A percentile compares a stretch with the other conserved stretches of the same genome.
These are phyloP conservation scores for Apiotrichum sp. DNA, from an alignment of 1,284 basidiomycete genomes.

Conservation along the genomic window DNA sequence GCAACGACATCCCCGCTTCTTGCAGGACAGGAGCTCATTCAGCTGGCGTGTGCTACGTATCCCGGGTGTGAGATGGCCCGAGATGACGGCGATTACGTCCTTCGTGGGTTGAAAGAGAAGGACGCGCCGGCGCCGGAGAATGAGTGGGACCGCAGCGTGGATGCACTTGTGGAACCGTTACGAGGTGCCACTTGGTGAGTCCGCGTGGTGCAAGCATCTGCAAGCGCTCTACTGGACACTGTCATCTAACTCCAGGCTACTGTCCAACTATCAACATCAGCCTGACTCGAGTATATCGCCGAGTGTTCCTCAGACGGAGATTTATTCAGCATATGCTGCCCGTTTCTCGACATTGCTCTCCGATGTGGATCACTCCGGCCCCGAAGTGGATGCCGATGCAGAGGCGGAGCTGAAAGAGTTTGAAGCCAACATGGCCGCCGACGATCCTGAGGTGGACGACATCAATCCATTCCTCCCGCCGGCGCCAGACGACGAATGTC, in stretches of 20 bases:
- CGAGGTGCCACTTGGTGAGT: conserved; percentile 39
- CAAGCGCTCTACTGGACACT: neutral
- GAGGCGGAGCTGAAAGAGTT: conserved; percentile 17
- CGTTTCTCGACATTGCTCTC: conserved; percentile 30
- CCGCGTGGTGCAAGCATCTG: too few relatives aligned
- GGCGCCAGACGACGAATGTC: neutral
- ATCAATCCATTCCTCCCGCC: conserved; percentile 16
- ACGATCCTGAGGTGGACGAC: conserved; percentile 13
- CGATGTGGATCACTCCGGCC: neutral
- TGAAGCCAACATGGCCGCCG: conserved; percentile 12
- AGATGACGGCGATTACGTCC: conserved; percentile 37
- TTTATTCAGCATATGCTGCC: conserved; percentile 39
- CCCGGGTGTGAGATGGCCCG: conserved; percentile 41
- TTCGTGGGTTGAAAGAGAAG: conserved; percentile 33
- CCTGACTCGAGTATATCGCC: conserved; percentile 14
- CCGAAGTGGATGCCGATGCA: neutral
- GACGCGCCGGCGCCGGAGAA: conserved; percentile 16
- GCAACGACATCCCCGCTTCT: conserved; percentile 24
- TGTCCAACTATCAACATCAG: conserved; percentile 34
- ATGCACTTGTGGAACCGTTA: conserved; percentile 37
- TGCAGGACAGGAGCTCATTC: conserved; percentile 42
- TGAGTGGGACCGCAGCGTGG: conserved; percentile 30
- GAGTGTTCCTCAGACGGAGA: conserved; percentile 34
- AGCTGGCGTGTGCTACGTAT: conserved; percentile 41
- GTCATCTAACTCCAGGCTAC: conserved; percentile 22